phyloP scores from a whole-genome alignment of 345 rosid genomes.

The Cardamine occulta region DNA sequence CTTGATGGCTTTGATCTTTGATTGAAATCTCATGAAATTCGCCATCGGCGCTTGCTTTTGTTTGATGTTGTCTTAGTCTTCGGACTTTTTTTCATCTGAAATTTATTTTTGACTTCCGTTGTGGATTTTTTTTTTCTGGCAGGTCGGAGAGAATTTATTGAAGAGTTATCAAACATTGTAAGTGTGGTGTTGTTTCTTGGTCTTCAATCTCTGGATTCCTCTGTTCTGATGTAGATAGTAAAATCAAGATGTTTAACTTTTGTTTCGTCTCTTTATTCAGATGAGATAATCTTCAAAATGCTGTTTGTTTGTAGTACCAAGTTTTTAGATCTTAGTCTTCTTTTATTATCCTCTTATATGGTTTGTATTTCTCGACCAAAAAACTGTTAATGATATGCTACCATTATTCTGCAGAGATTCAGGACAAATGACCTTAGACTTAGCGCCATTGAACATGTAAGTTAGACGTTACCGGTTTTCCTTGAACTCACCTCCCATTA shows the following conservation, averaged over 20 bases:
- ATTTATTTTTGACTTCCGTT: conserved; percentile 32
- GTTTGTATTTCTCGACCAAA: conserved; percentile 8
- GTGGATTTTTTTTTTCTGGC: conserved; percentile 43
- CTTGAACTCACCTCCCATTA: neutral
- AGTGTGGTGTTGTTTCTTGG: conserved; percentile 32
- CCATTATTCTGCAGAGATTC: conserved; percentile 61
- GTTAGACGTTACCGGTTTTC: neutral
- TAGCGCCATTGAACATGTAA: conserved; percentile 66
- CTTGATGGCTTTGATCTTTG: conserved; percentile 11
- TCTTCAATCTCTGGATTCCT: conserved; percentile 2
- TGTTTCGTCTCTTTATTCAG: neutral
- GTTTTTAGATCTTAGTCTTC: conserved; percentile 22
- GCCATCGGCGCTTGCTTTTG: conserved; percentile 9
- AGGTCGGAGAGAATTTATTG: conserved; percentile 67
- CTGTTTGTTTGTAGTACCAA: conserved; percentile 14
- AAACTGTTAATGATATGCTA: conserved; percentile 21
- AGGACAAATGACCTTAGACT: conserved; percentile 55
- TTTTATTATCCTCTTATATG: conserved; percentile 5
- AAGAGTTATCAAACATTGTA: conserved; percentile 69
- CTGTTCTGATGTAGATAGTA: neutral
- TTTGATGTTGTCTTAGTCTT: neutral
- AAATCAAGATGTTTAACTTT: conserved; percentile 8
- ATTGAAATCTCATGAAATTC: conserved; percentile 16
- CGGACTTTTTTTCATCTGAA: neutral
- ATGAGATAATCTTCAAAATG: conserved; percentile 8